A percentile compares a stretch with the other conserved stretches of the same genome.
Conservation (phyloP, 1,139 yeast genomes). For the Candida albicans region DNA sequence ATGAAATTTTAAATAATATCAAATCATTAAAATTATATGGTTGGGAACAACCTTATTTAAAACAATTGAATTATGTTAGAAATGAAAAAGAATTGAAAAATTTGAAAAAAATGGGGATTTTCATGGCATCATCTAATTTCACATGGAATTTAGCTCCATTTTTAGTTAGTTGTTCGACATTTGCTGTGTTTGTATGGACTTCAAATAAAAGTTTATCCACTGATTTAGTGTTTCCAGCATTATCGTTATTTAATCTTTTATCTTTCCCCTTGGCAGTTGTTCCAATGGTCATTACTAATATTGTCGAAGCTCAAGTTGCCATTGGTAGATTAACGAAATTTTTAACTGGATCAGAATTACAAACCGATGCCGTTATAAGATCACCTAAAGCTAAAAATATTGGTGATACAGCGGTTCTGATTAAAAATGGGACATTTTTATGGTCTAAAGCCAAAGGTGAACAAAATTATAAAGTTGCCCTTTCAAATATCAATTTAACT, state of each 20-base stretch:
- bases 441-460: conserved; percentile 80
- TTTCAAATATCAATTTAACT: conserved; percentile 64
- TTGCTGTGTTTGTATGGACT: conserved; percentile 73
- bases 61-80: conserved; percentile 74
- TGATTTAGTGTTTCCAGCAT: conserved; percentile 93
- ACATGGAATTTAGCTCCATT: conserved; percentile 89
- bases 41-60: conserved; percentile 88
- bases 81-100: conserved; percentile 84
- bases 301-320: conserved; percentile 92
- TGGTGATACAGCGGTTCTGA: conserved; percentile 71
- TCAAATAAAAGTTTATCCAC: conserved; percentile 73
- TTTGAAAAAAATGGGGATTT: conserved; percentile 72
- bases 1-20: conserved; percentile 87
- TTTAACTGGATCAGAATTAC: conserved; percentile 77
- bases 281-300: conserved; percentile 84
- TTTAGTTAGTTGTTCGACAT: conserved; percentile 87
- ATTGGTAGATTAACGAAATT: conserved; percentile 71
- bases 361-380: conserved; percentile 69
- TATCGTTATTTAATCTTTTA: conserved; percentile 79
- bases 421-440: conserved; percentile 77
- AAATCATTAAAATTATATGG: conserved; percentile 91
- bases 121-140: conserved; percentile 71
- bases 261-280: conserved; percentile 92
- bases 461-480: conserved; percentile 66
- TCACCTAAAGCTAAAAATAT: conserved; percentile 48